Evolutionary conservation across 495 filamentous ascomycete genomes (phyloP), one percentile per base, ranked within the genome.

Genomic region (Penicillium robsamsonii): DNA sequence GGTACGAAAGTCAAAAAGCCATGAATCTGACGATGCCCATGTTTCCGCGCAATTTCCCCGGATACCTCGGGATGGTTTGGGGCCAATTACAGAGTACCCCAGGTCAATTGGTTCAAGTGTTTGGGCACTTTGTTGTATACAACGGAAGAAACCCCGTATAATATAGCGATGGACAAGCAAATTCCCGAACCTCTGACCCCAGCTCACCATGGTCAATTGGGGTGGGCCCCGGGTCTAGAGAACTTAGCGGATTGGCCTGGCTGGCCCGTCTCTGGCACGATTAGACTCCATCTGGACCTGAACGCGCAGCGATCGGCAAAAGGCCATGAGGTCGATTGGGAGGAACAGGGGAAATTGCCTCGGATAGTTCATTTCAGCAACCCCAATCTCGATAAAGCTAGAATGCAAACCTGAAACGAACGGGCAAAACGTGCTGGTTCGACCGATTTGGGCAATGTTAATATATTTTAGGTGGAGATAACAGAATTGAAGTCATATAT

Each of bases 341-440:
- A 46, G 31, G 4, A 46, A 40, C 31, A 43, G 46, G 20, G 9
- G 25, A 48, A 43, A 49, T 12, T 13, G 38, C n/a, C 22, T 55
- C 29, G 25, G 31, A 35, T 48, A 10, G 31, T 30, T 41, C 27
- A 5, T 9, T 29, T 29, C 17, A 18, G 29, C 15, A 8, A 6
- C n/a, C 37, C 12, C 5, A 17, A 6, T 20, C 9, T 41, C 30
- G 41, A 15, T 46, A 29, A 45, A 42, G 29, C 54, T 51, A 55
- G 52, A 43, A 38, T 12, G 4, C 17, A 3, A 37, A 60, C 15
- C 58, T 56, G 58, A 60, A 60, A 60, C 58, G 58, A 61, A 58
- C 45, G 45, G 49, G 15, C 15, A 35, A 12, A 38, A 38, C 35
- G 35, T 38, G 35, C 7, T 17, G 35, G 7, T 9, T 38, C n/a